Conservation (phyloP, 176 grass and related monocot genomes). For the Triticum urartu region DNA sequence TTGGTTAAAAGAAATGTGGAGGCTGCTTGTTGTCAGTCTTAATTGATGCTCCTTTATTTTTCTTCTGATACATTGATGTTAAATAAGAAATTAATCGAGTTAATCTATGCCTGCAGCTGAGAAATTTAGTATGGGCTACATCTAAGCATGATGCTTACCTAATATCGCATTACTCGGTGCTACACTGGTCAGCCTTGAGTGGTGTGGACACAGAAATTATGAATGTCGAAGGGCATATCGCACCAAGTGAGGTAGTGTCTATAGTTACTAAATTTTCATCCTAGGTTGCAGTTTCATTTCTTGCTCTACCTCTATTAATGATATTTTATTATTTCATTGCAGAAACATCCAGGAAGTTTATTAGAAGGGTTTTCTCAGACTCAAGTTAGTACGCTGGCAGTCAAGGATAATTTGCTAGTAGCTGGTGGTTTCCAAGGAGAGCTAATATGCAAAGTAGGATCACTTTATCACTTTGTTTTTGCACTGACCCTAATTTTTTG, state of each 20-base stretch:
- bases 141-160: conserved; percentile 80
- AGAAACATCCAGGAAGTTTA: conserved; percentile 74
- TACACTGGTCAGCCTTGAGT: conserved; percentile 74
- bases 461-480: conserved; percentile 3
- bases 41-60: conserved; percentile 6
- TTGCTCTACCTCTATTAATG: neutral
- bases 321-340: conserved; percentile 22
- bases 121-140: conserved; percentile 90
- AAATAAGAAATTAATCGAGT: neutral
- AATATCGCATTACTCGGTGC: conserved; percentile 56
- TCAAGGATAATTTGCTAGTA: conserved; percentile 77
- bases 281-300: neutral
- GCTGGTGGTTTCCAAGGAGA: conserved; percentile 94
- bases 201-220: conserved; percentile 55
- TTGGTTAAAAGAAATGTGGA: neutral
- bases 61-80: neutral
- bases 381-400: conserved; percentile 81
- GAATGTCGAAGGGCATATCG: conserved; percentile 73
- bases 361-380: conserved; percentile 70
- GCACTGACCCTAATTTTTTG: neutral
- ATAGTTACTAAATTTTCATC: neutral
- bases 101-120: conserved; percentile 54
- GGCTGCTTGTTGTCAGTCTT: conserved; percentile 6
- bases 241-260: conserved; percentile 60
- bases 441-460: conserved; percentile 80